Evolutionary conservation across 1,284 basidiomycete species (phyloP).

Genomic region (Apiotrichum montevideense): DNA sequence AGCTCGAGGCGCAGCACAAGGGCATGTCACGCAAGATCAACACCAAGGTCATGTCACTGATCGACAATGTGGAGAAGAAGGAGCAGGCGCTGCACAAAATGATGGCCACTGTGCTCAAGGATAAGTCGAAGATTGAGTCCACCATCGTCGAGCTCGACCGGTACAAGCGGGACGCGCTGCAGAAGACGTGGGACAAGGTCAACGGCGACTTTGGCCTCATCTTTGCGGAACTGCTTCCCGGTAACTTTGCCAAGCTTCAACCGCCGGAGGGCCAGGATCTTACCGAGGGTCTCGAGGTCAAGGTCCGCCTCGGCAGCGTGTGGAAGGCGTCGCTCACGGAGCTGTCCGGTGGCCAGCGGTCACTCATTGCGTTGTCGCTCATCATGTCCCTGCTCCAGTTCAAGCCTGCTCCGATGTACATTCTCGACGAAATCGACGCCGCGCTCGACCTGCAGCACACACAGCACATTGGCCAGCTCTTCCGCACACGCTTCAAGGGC

Average conservation of each 20-base stretch:
- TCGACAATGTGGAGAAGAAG: conserved; percentile 93
- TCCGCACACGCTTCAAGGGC: conserved; percentile 94
- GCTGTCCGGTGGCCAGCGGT: conserved; percentile 92
- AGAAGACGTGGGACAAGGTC: conserved; percentile 94
- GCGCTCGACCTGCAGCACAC: conserved; percentile 94
- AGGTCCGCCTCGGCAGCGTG: conserved; percentile 85
- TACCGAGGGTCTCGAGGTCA: conserved; percentile 93
- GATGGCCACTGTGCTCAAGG: conserved; percentile 80
- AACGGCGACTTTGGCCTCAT: conserved; percentile 92
- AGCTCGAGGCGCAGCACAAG: conserved; percentile 73
- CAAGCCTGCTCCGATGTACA: conserved; percentile 99
- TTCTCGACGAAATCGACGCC: conserved; percentile 96
- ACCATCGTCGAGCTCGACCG: conserved; percentile 90
- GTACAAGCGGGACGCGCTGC: conserved; percentile 88
- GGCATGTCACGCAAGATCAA: conserved; percentile 94
- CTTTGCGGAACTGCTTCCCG: conserved; percentile 91
- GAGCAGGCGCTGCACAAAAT: conserved; percentile 82
- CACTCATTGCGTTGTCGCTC: conserved; percentile 89
- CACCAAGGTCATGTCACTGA: conserved; percentile 91
- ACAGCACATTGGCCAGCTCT: conserved; percentile 92
- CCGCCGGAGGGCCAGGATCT: conserved; percentile 90
- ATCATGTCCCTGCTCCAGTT: conserved; percentile 98
- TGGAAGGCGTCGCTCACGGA: conserved; percentile 99
- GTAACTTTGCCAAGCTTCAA: conserved; percentile 92
- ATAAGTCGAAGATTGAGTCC: conserved; percentile 92